Conservation (phyloP, 768 basidiomycete genomes). For the Clathrus columnatus region DNA sequence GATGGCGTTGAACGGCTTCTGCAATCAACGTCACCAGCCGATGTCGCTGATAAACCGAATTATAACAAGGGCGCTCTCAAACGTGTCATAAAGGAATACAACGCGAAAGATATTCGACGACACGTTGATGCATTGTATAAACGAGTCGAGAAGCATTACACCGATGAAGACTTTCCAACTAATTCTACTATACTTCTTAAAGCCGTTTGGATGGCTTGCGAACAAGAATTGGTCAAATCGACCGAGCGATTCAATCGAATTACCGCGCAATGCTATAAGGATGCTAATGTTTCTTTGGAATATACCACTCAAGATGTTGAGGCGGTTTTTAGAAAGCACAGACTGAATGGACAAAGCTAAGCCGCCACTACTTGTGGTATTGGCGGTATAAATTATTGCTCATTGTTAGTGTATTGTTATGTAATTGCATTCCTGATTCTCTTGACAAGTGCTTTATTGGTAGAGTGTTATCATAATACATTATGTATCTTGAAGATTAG, state of each 20-base stretch:
- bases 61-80: slow-evolving; percentile 76
- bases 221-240: slow-evolving; percentile 69
- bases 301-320: slow-evolving; percentile 71
- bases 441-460: too few relatives aligned
- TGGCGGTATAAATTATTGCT: neutral
- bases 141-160: slow-evolving; percentile 94
- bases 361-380: neutral
- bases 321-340: slow-evolving; percentile 63
- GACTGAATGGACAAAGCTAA: slow-evolving; percentile 16
- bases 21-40: slow-evolving; percentile 66
- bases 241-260: slow-evolving; percentile 60
- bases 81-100: slow-evolving; percentile 78
- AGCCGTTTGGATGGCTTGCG: slow-evolving; percentile 87
- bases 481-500: too few relatives aligned
- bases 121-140: slow-evolving; percentile 78
- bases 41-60: slow-evolving; percentile 63
- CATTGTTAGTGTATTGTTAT: neutral
- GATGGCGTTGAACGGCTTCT: slow-evolving; percentile 86
- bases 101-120: slow-evolving; percentile 83
- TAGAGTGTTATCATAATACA: too few relatives aligned
- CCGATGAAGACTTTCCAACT: slow-evolving; percentile 33
- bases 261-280: slow-evolving; percentile 73
- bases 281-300: slow-evolving; percentile 63
- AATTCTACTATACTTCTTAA: slow-evolving; percentile 48
- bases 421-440: too few relatives aligned